Conservation (phyloP, 225 moss, liverwort and hornwort species). For the Physcomitrium patens region DNA sequence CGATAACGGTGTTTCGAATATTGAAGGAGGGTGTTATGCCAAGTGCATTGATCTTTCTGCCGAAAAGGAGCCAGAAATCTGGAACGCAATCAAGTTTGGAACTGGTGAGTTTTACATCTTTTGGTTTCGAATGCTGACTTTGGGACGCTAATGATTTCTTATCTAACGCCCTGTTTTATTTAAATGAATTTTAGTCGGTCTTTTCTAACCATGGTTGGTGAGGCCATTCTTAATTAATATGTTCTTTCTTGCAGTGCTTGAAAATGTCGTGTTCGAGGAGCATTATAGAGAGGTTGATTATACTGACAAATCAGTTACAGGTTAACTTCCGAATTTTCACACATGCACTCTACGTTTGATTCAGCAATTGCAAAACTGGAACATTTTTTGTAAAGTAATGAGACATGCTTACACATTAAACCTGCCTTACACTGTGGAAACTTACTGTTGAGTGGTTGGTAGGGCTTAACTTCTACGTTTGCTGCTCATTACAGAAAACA, state of each 20-base stretch:
- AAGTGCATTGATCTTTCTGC: conserved; percentile 89
- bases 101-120: conserved; percentile 53
- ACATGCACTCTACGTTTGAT: rapidly evolving
- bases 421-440: no score
- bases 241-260: conserved; percentile 63
- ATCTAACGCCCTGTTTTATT: no score
- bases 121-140: no score
- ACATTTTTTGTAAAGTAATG: not conserved
- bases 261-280: conserved; percentile 98
- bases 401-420: not conserved
- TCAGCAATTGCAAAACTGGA: not conserved
- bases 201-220: not conserved
- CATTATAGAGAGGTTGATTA: conserved; percentile 90
- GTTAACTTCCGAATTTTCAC: conserved; percentile 27
- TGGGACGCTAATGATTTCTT: no score
- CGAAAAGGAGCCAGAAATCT: conserved; percentile 97
- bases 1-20: conserved; percentile 85
- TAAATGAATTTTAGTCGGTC: no score
- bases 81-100: conserved; percentile 98
- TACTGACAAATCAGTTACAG: conserved; percentile 88
- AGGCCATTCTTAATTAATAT: not conserved
- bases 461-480: not conserved
- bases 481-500: conserved; percentile 65
- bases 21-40: conserved; percentile 98
- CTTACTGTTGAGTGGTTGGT: not conserved